phyloP scores from a whole-genome alignment of 208 protist genomes.

The Entamoeba moshkovskii region DNA sequence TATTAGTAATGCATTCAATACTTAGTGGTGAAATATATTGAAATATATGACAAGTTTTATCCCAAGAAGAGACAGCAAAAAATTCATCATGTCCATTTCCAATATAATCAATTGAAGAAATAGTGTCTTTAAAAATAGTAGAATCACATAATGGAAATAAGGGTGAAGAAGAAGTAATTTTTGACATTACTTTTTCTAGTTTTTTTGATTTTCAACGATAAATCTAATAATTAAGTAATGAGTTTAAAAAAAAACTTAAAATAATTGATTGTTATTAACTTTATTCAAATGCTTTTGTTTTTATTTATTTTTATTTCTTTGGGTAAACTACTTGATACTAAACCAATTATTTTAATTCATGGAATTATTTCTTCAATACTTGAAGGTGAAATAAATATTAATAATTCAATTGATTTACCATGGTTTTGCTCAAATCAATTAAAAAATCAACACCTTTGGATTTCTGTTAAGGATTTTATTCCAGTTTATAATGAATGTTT shows the following conservation, averaged over 20 bases:
- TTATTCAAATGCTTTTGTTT: too few species aligned
- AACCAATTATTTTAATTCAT: not conserved
- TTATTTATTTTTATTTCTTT: too few species aligned
- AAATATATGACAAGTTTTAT: not conserved
- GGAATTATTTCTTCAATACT: not conserved
- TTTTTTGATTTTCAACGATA: too few species aligned
- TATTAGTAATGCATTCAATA: not conserved
- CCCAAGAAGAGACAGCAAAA: not conserved
- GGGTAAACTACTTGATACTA: too few species aligned
- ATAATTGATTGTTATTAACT: too few species aligned
- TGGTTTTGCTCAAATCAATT: not conserved
- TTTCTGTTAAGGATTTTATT: not conserved
- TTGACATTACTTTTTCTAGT: too few species aligned
- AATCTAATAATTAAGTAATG: too few species aligned
- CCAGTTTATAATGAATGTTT: not conserved
- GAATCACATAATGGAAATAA: not conserved
- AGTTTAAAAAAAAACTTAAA: too few species aligned
- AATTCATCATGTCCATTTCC: not conserved
- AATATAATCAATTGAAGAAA: not conserved
- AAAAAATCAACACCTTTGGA: not conserved
- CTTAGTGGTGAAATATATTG: not conserved
- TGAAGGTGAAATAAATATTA: not conserved
- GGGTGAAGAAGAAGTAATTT: too few species aligned
- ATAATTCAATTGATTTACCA: not conserved
- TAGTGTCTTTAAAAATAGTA: not conserved